Evolutionary conservation across 306 rosid genomes (phyloP).

Genomic region (Benincasa hispida): DNA sequence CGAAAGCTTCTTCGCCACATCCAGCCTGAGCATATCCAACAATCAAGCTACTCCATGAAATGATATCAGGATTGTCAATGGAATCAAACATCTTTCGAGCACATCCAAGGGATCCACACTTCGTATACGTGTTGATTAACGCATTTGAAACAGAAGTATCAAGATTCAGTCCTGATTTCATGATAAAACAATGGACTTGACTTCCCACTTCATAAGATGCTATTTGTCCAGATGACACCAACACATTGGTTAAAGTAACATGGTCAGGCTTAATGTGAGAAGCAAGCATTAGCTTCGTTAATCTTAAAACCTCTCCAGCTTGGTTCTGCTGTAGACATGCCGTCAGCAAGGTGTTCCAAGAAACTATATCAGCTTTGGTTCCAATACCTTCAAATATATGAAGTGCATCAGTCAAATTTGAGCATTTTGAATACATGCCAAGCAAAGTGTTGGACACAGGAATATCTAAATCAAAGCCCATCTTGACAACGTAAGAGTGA

Average conservation of each 20-base stretch:
- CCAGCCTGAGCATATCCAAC: slow-evolving; percentile 67
- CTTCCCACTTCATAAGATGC: slow-evolving; percentile 52
- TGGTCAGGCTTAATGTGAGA: slow-evolving; percentile 43
- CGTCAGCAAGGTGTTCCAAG: slow-evolving; percentile 68
- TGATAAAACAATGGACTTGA: slow-evolving; percentile 50
- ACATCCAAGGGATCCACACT: slow-evolving; percentile 53
- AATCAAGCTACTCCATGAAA: slow-evolving; percentile 84
- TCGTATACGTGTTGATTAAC: slow-evolving; percentile 70
- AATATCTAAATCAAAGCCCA: slow-evolving; percentile 29
- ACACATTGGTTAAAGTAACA: slow-evolving; percentile 40
- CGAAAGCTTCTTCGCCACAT: slow-evolving; percentile 51
- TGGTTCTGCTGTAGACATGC: slow-evolving; percentile 53
- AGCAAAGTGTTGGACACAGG: slow-evolving; percentile 45
- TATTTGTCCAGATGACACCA: slow-evolving; percentile 52
- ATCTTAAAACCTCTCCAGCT: slow-evolving; percentile 38
- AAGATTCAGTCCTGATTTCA: slow-evolving; percentile 45
- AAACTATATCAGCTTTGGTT: slow-evolving; percentile 33
- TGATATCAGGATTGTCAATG: slow-evolving; percentile 33
- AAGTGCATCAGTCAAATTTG: slow-evolving; percentile 38
- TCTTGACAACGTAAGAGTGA: slow-evolving; percentile 41
- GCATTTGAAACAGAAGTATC: slow-evolving; percentile 48
- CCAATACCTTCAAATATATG: slow-evolving; percentile 29
- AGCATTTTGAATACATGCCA: slow-evolving; percentile 62
- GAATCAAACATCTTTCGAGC: slow-evolving; percentile 43
- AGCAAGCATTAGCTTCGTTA: slow-evolving; percentile 36